Percentiles rank a stretch among this genome's conserved stretches.
Conservation (phyloP, 2,329 filamentous ascomycete genomes). For the Nigrospora sphaerica region DNA sequence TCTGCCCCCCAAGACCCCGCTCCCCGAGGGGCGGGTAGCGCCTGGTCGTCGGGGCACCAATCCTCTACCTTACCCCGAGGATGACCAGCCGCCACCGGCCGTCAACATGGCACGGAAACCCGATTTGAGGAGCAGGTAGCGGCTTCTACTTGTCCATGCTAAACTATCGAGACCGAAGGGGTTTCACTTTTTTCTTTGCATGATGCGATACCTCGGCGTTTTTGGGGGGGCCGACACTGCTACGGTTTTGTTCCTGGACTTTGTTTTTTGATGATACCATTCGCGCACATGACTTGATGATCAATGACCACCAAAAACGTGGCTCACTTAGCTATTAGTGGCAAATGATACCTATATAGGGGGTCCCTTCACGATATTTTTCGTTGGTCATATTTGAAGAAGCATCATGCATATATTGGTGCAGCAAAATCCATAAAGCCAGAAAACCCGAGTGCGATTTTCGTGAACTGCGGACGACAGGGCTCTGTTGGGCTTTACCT, state of each 20-base stretch:
- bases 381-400: too few species aligned
- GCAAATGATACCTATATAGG: too few species aligned
- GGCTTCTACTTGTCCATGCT: neutral
- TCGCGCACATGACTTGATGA: constrained; percentile 3
- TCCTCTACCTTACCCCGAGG: constrained; percentile 70
- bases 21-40: constrained; percentile 42
- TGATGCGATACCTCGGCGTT: constrained; percentile 3
- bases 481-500: too few species aligned
- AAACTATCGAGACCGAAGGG: neutral
- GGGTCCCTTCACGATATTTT: too few species aligned
- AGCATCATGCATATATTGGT: too few species aligned
- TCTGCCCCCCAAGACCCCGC: constrained; percentile 69
- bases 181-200: neutral
- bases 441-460: too few species aligned
- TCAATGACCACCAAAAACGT: too few species aligned
- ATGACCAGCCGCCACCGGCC: constrained; percentile 71
- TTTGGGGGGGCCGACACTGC: neutral
- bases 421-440: too few species aligned
- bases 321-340: too few species aligned
- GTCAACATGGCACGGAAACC: constrained; percentile 87
- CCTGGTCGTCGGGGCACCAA: constrained; percentile 22
- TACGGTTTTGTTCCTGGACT: constrained; percentile 1
- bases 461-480: too few species aligned
- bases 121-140: constrained; percentile 51
- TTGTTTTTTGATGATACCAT: constrained; percentile 12